Evolutionary conservation across 306 rosid species (phyloP).

Genomic region (Vigna reflexopilosa): DNA sequence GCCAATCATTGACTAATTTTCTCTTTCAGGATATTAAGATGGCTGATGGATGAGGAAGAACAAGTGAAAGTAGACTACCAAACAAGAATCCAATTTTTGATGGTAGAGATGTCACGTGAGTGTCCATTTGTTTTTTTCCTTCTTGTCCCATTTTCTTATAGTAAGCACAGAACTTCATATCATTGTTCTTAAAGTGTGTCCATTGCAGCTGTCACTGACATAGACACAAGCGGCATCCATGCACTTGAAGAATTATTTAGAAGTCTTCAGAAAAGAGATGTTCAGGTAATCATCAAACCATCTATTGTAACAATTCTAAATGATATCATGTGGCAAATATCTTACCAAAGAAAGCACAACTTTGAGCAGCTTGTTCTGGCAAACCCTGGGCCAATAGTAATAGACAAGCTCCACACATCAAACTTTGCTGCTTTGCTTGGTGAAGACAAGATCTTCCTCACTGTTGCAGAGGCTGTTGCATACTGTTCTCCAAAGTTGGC

Average conservation of each 20-base stretch:
- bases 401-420: slow-evolving; percentile 81
- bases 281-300: slow-evolving; percentile 64
- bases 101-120: slow-evolving; percentile 97
- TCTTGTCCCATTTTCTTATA: not conserved
- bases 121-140: slow-evolving; percentile 2
- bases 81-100: slow-evolving; percentile 69
- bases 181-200: slow-evolving; percentile 30
- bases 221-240: slow-evolving; percentile 96
- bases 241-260: slow-evolving; percentile 80
- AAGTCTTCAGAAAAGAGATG: slow-evolving; percentile 82
- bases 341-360: slow-evolving; percentile 50
- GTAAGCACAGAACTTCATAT: slow-evolving; percentile 5
- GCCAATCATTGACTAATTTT: slow-evolving; percentile 39
- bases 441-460: slow-evolving; percentile 84
- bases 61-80: slow-evolving; percentile 50
- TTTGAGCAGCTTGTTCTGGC: slow-evolving; percentile 85
- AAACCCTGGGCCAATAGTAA: slow-evolving; percentile 87
- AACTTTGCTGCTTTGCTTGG: slow-evolving; percentile 69
- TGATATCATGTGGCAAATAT: slow-evolving; percentile 2
- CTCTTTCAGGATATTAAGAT: slow-evolving; percentile 82
- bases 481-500: slow-evolving; percentile 70
- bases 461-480: slow-evolving; percentile 89
- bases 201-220: slow-evolving; percentile 86
- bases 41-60: slow-evolving; percentile 86
- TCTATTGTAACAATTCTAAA: slow-evolving; percentile 23